Base-by-base conservation (phyloP, 805 yeast genomes). In the Blastobotrys parvus region DNA sequence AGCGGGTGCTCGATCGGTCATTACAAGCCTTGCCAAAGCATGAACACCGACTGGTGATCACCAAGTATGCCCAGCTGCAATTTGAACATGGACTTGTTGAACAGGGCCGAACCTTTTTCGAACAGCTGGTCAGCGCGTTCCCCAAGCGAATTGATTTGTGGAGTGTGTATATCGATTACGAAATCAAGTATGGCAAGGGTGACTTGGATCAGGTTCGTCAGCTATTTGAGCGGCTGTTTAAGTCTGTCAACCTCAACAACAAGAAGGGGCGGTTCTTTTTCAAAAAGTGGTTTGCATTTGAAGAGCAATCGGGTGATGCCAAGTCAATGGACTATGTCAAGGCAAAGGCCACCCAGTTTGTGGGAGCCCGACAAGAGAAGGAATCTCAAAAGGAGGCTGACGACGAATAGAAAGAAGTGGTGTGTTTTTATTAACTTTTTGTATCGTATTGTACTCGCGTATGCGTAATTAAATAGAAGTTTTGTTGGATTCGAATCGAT, bases 261-360 rank as follows among this genome's bases (percentile, higher is more conserved):
- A 90, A 89, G 62, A 96, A 88, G 66, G 96, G 95, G 54, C 88
- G 86, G 65, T 87, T 85, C 69, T 86, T 90, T 74, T 89, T 88
- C 69, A 84, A 80, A 54, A 90, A 90, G 61, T 89, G 97, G 97
- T 75, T 88, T 47, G 67, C 74, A 8, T 85, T 69, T 55, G 97
- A 88, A 65, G 88, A 82, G 56, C 74, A 72, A 49, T 59, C 68
- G 43, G 78, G 74, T 11, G 90, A 85, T 59, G 74, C 70, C 38
- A 82, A 78, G 64, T 75, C 81, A 40, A 75, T 77, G 44, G 92
- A 85, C 49, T 80, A 84, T 49, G 96, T 89, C 42, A 89, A 87
- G 70, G 86, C 94, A 16, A 83, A 82, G 66, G 97, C 97, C 25
- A 77, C 79, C 34, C 92, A 86, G 56, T 88, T 72, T 55, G 89